phyloP scores from a whole-genome alignment of 176 grass and related monocot genomes.

The Cocos nucifera region DNA sequence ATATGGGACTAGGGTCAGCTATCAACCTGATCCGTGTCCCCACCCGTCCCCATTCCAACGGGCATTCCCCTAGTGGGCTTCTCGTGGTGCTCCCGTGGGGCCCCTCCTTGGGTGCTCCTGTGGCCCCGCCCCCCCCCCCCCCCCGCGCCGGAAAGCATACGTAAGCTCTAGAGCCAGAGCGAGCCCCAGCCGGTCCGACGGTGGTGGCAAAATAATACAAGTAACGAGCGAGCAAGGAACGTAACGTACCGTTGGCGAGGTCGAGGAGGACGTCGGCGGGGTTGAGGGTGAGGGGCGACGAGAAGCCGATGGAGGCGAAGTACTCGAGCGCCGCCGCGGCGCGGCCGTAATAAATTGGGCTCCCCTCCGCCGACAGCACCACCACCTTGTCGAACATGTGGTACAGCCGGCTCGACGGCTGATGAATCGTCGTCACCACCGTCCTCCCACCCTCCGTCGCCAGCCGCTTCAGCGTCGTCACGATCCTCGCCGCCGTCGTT shows the following conservation, averaged over 20 bases:
- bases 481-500: slow-evolving; percentile 59
- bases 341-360: slow-evolving; percentile 79
- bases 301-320: slow-evolving; percentile 35
- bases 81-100: no score
- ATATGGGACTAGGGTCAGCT: no score
- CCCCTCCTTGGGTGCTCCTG: no score
- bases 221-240: no score
- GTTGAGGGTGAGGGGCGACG: slow-evolving; percentile 28
- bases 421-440: slow-evolving; percentile 89
- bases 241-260: slow-evolving; percentile 66
- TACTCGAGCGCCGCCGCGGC: slow-evolving; percentile 69
- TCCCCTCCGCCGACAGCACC: slow-evolving; percentile 66
- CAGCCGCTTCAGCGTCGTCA: slow-evolving; percentile 60
- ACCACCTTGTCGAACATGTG: slow-evolving; percentile 99
- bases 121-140: no score
- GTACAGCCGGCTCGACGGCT: slow-evolving; percentile 90
- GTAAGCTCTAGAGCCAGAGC: no score
- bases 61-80: no score
- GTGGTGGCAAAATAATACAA: no score
- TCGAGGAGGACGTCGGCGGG: slow-evolving; percentile 20
- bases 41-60: no score
- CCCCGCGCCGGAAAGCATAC: no score
- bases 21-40: no score
- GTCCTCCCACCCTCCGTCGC: slow-evolving; percentile 47
- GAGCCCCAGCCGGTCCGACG: no score